Conservation (phyloP, 768 basidiomycete genomes). For the Podaxis sp. region DNA sequence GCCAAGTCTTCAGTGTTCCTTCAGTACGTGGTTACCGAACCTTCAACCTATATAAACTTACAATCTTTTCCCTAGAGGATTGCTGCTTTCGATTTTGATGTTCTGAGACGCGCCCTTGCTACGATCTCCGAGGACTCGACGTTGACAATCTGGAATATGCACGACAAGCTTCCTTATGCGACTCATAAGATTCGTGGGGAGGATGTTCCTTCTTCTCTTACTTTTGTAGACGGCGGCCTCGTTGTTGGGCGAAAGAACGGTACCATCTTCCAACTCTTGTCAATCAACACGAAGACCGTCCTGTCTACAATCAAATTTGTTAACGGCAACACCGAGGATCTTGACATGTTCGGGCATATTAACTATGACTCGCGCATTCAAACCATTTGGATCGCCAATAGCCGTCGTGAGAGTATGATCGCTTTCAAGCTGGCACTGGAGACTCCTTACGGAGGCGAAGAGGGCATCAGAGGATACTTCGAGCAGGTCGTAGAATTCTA, state of each 20-base stretch:
- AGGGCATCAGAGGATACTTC: constrained; percentile 59
- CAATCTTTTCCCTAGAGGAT: constrained; percentile 47
- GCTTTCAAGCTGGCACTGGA: constrained; percentile 75
- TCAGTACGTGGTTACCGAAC: constrained; percentile 47
- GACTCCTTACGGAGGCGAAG: constrained; percentile 56
- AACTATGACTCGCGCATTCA: constrained; percentile 83
- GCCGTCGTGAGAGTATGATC: constrained; percentile 77
- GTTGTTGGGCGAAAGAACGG: constrained; percentile 82
- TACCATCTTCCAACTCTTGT: constrained; percentile 78
- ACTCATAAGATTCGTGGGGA: constrained; percentile 75
- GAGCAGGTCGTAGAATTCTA: constrained; percentile 83
- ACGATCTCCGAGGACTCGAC: constrained; percentile 82
- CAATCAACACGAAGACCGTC: constrained; percentile 67
- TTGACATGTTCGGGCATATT: constrained; percentile 85
- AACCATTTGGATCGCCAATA: constrained; percentile 86
- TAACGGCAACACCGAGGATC: constrained; percentile 60
- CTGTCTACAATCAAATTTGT: constrained; percentile 79
- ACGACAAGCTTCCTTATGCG: constrained; percentile 71
- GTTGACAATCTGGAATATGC: constrained; percentile 77
- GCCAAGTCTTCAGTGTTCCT: constrained; percentile 62
- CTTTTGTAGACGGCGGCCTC: constrained; percentile 83
- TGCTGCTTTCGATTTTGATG: constrained; percentile 83
- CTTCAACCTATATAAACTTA: background rate
- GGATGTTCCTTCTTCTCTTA: constrained; percentile 76
- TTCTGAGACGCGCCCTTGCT: constrained; percentile 69